Base-by-base conservation (phyloP, 805 yeast genomes). In the Blastobotrys terrestris region DNA sequence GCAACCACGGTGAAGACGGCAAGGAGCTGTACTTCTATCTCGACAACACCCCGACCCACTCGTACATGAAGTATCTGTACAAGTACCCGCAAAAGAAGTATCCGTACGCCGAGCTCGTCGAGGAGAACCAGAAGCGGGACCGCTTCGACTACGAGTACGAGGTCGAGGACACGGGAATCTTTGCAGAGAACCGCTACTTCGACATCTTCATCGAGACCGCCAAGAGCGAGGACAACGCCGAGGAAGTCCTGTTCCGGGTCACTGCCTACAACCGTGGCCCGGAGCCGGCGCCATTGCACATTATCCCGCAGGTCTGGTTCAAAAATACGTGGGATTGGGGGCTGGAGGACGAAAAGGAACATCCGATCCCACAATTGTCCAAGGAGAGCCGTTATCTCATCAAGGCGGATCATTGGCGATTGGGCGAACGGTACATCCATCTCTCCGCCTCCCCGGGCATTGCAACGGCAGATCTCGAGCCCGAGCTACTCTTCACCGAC, bases 241-340 rank as follows among this genome's bases (percentile, higher is more conserved):
- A 89, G 60, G 95, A 87, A 60, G 66, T 90, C 58, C 78, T 79
- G 66, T 89, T 91, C 72, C 75, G 96, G 64, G 77, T 90, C 58
- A 90, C 96, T 8, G 96, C 96, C 43, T 85, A 85, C 67, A 90
- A 90, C 67, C 75, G 96, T 58, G 83, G 94, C 40, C 80, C 79
- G 52, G 81, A 85, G 52, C 77, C 94, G 3, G 96, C 96, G n/a
- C 95, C 96, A 1, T 72, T 90, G 55, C 95, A 89, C 68, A 77
- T 91, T 44, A 69, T 87, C 55, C 97, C 97, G 7, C 97, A 90
- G 59, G 70, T 87, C 31, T 81, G 83, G 58, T 87, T 84, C 70
- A 78, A 97, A 71, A 90, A 90, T 70, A 87, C 94, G 14, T 90
- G 97, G 97, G 73, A 85, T n/a, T 90, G 97, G 96, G 88, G 91